Conservation (phyloP, 73 alveolate genomes). For the Paramecium sexaurelia region DNA sequence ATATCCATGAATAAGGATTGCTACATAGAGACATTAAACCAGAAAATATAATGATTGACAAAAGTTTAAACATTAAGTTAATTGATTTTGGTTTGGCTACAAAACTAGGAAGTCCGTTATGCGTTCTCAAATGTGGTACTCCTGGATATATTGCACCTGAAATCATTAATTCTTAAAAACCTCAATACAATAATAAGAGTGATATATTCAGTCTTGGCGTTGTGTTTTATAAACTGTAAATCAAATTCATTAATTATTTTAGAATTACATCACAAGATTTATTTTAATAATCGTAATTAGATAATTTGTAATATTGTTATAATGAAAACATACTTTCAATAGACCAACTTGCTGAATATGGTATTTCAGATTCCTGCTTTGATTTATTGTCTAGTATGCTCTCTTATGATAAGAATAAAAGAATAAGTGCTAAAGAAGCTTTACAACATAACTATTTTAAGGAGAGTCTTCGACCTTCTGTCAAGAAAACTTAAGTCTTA, state of each 20-base stretch:
- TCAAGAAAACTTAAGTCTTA: constrained; percentile 9
- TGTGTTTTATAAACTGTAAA: constrained; percentile 12
- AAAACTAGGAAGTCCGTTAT: neutral
- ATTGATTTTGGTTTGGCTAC: constrained; percentile 63
- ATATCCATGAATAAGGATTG: constrained; percentile 60
- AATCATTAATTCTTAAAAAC: neutral
- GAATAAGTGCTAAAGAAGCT: constrained; percentile 43
- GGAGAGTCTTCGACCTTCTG: constrained; percentile 40
- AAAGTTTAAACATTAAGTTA: constrained; percentile 51
- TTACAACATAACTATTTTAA: constrained; percentile 14
- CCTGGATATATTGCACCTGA: constrained; percentile 70
- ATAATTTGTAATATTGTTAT: neutral
- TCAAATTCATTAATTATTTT: neutral
- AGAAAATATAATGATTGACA: constrained; percentile 65
- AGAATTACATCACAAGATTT: constrained; percentile 22
- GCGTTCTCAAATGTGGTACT: constrained; percentile 54
- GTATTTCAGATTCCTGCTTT: constrained; percentile 1
- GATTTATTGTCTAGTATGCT: constrained; percentile 31
- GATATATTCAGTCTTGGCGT: constrained; percentile 47
- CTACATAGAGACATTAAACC: constrained; percentile 69
- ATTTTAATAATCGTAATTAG: neutral
- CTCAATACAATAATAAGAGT: neutral
- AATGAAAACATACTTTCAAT: neutral
- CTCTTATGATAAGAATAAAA: neutral
- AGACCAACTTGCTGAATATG: neutral